These are phyloP conservation scores for Gossypium lobatum DNA, from an alignment of 441 rosid species.

Conservation along the genomic window DNA sequence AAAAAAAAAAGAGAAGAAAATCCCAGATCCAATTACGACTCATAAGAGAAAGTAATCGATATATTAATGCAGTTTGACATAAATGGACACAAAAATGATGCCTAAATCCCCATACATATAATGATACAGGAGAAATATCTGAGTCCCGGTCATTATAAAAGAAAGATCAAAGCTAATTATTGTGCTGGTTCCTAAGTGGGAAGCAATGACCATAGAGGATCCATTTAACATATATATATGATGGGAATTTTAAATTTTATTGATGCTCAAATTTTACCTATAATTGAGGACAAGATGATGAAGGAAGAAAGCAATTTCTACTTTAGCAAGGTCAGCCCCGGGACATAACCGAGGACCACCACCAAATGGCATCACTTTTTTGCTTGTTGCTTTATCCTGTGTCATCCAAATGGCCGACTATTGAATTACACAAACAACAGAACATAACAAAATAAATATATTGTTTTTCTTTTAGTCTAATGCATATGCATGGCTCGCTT, in stretches of 20 bases:
- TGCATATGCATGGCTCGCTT: not conserved
- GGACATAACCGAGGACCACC: constrained; percentile 82
- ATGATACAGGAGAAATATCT: too few species aligned
- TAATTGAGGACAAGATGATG: constrained; percentile 80
- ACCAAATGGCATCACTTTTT: constrained; percentile 67
- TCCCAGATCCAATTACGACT: not conserved
- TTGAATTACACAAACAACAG: not conserved
- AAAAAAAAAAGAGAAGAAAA: not conserved
- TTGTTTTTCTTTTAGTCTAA: not conserved
- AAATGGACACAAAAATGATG: too few species aligned
- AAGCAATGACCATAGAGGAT: not conserved
- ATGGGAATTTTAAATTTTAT: not conserved
- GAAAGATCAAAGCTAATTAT: constrained; percentile 1
- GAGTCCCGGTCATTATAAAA: not conserved
- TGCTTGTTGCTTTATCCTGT: constrained; percentile 45
- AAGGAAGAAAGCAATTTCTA: constrained; percentile 61
- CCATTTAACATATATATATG: not conserved
- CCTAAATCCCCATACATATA: too few species aligned
- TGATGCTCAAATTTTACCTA: constrained; percentile 33
- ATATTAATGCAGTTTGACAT: not conserved
- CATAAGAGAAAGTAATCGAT: not conserved
- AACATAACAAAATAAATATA: not conserved
- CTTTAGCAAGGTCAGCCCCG: constrained; percentile 73
- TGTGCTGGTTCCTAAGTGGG: constrained; percentile 23
- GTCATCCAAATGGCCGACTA: constrained; percentile 4